Base-by-base conservation (phyloP, 352 stramenopile species). In the Globisporangium lucens region DNA sequence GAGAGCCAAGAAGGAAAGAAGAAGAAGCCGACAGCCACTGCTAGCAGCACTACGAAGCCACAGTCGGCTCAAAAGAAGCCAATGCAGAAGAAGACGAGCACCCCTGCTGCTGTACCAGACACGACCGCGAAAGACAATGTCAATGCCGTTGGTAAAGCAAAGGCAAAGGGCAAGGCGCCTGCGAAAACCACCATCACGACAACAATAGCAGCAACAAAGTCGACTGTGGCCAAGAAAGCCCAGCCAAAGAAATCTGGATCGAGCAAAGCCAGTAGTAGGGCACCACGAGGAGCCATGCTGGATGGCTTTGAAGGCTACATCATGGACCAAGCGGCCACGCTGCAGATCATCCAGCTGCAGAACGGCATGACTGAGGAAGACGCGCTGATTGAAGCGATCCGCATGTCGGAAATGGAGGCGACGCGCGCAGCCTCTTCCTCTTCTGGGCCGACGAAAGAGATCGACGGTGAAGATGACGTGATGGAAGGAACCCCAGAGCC, bases 301-400 rank as follows among this genome's bases (percentile, higher is more conserved):
- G 17, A 62, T 17, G 24, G 47, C 22, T 63, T 53, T 41, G 61
- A 64, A 3, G 67, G 68, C 9, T 73, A 76, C 43, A 65, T 82
- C 41, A 56, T 67, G 59, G 71, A 82, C 27, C 73, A 82, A 62
- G 57, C 65, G 17, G 61, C 73, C 2, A 79, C 74, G 15, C 57
- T 76, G 20, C 70, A 89, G 56, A 79, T 88, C 61, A 83, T 85
- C 30, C 76, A 86, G 46, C 88, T 90, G 51, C 85, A 93, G 63
- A 63, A 89, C 59, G 83, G 87, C 30, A 76, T 93, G 70, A 85
- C 82, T 2, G 85, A 93, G 52, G 85, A 91, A 68, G 85, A 93
- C 47, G 85, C 85, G 4, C 67, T 89, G 20, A 61, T 83, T 20
- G 63, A 91, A 72, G 85, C 82, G 7, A 78, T 93, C 53, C 78